Conservation (phyloP, 805 yeast genomes). For the Debaryomyces castellii region DNA sequence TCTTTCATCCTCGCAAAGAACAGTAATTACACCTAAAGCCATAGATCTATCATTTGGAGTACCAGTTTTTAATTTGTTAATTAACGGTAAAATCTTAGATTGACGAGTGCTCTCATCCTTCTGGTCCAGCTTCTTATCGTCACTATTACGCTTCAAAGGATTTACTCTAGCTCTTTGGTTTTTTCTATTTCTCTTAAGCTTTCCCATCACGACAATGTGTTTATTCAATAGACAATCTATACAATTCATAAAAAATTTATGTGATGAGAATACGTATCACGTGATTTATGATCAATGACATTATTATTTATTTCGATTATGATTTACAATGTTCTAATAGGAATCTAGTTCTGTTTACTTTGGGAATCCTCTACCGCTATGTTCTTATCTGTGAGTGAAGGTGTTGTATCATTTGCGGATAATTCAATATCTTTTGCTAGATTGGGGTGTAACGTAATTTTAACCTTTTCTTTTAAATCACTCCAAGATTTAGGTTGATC, state of each 20-base stretch:
- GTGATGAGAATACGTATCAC: conserved; percentile 1
- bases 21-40: conserved; percentile 72
- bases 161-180: conserved; percentile 34
- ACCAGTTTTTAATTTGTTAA: conserved; percentile 60
- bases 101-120: conserved; percentile 50
- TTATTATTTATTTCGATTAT: no score
- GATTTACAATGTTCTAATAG: not conserved
- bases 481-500: conserved; percentile 39
- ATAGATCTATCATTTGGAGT: conserved; percentile 71
- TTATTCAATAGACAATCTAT: not conserved
- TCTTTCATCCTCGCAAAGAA: conserved; percentile 65
- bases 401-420: not conserved
- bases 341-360: not conserved
- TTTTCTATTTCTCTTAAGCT: conserved; percentile 61
- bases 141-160: conserved; percentile 25
- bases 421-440: conserved; percentile 1
- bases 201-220: conserved; percentile 55
- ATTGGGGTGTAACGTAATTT: conserved; percentile 31
- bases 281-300: not conserved
- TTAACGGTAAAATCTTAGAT: conserved; percentile 65
- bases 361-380: not conserved
- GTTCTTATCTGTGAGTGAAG: not conserved
- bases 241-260: not conserved
- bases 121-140: conserved; percentile 15
- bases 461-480: conserved; percentile 33